Evolutionary conservation across 306 rosid genomes (phyloP).

Genomic region (Leucaena leucocephala): DNA sequence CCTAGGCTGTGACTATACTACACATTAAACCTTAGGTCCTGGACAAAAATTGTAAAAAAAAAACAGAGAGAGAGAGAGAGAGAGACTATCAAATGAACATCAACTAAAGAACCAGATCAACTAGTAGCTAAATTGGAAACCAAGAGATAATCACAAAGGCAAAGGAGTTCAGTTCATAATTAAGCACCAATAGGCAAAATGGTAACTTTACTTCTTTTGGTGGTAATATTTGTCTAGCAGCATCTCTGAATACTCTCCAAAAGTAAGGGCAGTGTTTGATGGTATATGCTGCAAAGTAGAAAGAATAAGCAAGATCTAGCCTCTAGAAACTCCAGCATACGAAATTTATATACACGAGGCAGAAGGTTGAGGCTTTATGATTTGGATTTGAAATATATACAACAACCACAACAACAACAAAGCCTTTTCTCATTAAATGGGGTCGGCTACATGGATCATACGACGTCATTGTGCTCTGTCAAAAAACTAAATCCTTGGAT

Average conservation of each 20-base stretch:
- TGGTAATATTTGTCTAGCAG: slow-evolving; percentile 88
- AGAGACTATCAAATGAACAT: not conserved
- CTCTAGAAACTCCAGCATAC: not conserved
- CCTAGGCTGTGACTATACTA: too few species aligned
- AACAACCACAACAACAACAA: too few species aligned
- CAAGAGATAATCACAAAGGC: slow-evolving; percentile 4
- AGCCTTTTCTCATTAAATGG: too few species aligned
- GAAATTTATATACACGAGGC: not conserved
- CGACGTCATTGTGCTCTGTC: too few species aligned
- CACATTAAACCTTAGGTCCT: slow-evolving; percentile 24
- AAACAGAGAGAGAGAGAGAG: not conserved
- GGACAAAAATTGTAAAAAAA: not conserved
- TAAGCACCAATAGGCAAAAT: slow-evolving; percentile 16
- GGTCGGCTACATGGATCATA: too few species aligned
- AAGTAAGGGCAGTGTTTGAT: slow-evolving; percentile 67
- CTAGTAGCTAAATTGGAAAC: slow-evolving; percentile 21
- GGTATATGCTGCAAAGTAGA: slow-evolving; percentile 61
- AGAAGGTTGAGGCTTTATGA: not conserved
- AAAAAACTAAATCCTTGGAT: too few species aligned
- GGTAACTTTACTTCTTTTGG: slow-evolving; percentile 41
- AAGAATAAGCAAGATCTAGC: slow-evolving; percentile 23
- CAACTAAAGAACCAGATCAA: slow-evolving; percentile 10
- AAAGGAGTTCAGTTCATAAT: slow-evolving; percentile 25
- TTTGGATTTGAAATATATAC: slow-evolving; percentile 14
- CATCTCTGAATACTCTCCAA: slow-evolving; percentile 89